Conservation (phyloP, 1,284 basidiomycete species). For the Leccinum cinnamomeum region DNA sequence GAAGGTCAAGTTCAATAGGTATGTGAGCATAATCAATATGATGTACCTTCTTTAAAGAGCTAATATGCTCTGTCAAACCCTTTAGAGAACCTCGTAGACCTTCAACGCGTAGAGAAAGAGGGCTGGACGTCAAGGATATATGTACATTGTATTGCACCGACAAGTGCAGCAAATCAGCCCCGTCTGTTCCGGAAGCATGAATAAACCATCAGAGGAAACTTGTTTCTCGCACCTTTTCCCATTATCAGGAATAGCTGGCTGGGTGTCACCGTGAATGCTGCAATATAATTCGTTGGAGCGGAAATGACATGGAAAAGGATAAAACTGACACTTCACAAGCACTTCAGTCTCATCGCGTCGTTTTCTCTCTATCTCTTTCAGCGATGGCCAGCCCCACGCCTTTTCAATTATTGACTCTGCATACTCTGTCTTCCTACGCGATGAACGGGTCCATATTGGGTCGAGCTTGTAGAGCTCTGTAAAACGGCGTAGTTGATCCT, state of each 20-base stretch:
- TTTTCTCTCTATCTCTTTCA: constrained; percentile 50
- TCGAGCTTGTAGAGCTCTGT: constrained; percentile 46
- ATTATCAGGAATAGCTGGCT: constrained; percentile 68
- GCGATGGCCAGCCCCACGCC: constrained; percentile 66
- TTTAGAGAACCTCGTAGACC: constrained; percentile 53
- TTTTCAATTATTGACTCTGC: constrained; percentile 61
- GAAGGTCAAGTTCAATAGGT: neutral
- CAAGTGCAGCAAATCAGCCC: constrained; percentile 56
- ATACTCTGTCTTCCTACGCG: constrained; percentile 46
- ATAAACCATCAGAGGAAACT: neutral
- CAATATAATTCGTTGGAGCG: constrained; percentile 2
- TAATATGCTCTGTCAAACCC: constrained; percentile 45
- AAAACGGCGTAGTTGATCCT: constrained; percentile 58
- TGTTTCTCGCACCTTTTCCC: constrained; percentile 56
- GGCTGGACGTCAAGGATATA: constrained; percentile 54
- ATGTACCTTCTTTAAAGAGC: constrained; percentile 49
- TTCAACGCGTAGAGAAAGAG: constrained; percentile 58
- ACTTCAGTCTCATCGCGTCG: constrained; percentile 54
- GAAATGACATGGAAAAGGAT: constrained; percentile 6
- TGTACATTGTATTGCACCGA: constrained; percentile 61
- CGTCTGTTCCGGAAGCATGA: constrained; percentile 47
- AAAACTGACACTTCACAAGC: constrained; percentile 47
- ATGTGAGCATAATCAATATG: neutral
- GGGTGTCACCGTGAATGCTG: constrained; percentile 58
- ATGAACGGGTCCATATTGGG: constrained; percentile 32